Evolutionary conservation across 2,329 filamentous ascomycete species (phyloP), one percentile per base, ranked within the genome.

Genomic region (Nannizziopsis barbatae): DNA sequence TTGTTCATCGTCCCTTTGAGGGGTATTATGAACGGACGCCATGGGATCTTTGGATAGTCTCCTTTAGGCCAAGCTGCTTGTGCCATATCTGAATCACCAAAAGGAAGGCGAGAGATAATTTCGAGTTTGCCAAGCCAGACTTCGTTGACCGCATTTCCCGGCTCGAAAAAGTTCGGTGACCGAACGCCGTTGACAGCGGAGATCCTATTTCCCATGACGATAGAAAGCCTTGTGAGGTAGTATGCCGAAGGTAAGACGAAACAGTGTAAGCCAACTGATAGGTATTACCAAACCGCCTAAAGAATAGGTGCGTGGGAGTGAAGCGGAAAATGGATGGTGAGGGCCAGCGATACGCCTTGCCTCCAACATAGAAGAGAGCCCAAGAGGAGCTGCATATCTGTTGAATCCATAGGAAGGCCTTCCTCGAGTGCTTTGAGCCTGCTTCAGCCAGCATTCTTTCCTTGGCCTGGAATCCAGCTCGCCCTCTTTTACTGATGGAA

Each of bases 1-100:
- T 43, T 49, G 12, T 43, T 39, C 30, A 47, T 17, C 3, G 39
- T 30, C 15, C 47, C 54, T 12, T 47, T 45, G n/a, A 65, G 43
- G 6, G 64, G 65, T 12, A 67, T 67, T 36, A 66, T 60, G 32
- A 67, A 67, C 14, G 65, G 62, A 55, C 62, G 62, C 65, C 65
- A 67, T 2, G 65, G 63, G 30, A 66, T 64, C 41, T 67, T 67
- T 3, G 65, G 65, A 47, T 57, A 62, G 22, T 56, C 56, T 8
- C 57, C 56, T 5, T 52, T 47, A 1, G 62, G 60, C 63, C 63
- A 66, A 9, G 57, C 58, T 4, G 65, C 62, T 53, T 67, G 65
- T 5, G 58, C 62, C 45, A 66, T 56, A 42, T 67, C 63, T 7
- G 63, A 64, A 48, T 65, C 63, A 1, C 63, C 63, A 49, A 67